phyloP scores from a whole-genome alignment of 352 stramenopile species.

The Globisporangium nagaii region DNA sequence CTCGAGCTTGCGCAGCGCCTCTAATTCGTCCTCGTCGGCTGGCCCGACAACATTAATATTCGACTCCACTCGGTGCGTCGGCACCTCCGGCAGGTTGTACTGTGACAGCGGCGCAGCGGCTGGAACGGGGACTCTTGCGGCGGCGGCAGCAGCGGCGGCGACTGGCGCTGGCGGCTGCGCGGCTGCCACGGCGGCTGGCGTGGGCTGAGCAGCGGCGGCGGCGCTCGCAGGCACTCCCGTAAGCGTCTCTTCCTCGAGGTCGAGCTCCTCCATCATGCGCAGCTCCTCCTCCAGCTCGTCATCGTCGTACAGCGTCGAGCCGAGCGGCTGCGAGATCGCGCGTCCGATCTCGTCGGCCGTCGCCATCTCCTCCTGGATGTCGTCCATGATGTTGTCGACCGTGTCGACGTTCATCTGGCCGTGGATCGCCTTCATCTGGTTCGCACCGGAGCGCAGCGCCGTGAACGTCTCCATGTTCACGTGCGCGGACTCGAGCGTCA shows the following conservation, averaged over 20 bases:
- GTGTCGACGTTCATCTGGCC: conserved; percentile 95
- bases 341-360: conserved; percentile 92
- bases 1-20: conserved; percentile 79
- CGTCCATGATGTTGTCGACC: conserved; percentile 98
- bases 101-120: conserved; percentile 18
- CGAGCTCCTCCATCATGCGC: conserved; percentile 89
- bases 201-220: conserved; percentile 16
- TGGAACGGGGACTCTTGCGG: conserved; percentile 11
- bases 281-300: conserved; percentile 95
- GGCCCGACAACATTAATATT: conserved; percentile 72
- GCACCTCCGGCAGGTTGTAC: conserved; percentile 78
- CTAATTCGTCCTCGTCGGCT: conserved; percentile 79
- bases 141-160: conserved; percentile 15
- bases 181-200: conserved; percentile 14
- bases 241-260: conserved; percentile 88
- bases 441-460: conserved; percentile 88
- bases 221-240: conserved; percentile 12
- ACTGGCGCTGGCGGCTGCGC: conserved; percentile 9
- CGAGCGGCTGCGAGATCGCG: conserved; percentile 92
- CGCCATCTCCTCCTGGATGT: conserved; percentile 97
- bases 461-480: conserved; percentile 97
- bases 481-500: conserved; percentile 89
- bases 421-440: conserved; percentile 95
- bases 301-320: conserved; percentile 89
- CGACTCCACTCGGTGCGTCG: conserved; percentile 65